A percentile compares a stretch with the other conserved stretches of the same genome.
These are phyloP conservation scores for Penicillium verrucosum DNA, from an alignment of 2,329 filamentous ascomycete genomes.

Conservation along the genomic window DNA sequence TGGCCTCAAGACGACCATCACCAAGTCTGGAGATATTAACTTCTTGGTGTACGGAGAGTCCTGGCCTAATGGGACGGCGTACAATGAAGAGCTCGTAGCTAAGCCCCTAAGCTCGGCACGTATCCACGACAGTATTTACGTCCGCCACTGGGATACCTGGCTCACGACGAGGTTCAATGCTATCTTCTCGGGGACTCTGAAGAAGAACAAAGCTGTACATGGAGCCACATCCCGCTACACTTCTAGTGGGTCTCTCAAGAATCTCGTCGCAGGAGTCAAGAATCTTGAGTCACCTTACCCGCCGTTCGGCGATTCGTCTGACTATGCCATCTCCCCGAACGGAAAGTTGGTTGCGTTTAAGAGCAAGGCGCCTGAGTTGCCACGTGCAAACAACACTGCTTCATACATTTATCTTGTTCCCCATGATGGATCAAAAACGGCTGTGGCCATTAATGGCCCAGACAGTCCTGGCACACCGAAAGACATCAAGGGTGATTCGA, in stretches of 20 bases:
- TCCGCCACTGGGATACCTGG: slow-evolving; percentile 81
- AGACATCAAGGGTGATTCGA: slow-evolving; percentile 55
- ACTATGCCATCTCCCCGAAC: slow-evolving; percentile 64
- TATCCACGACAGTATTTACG: slow-evolving; percentile 72
- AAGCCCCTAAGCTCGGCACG: slow-evolving; percentile 63
- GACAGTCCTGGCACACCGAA: slow-evolving; percentile 41
- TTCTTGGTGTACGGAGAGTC: slow-evolving; percentile 59
- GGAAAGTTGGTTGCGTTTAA: slow-evolving; percentile 42
- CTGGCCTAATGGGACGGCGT: slow-evolving; percentile 65
- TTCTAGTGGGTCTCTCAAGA: slow-evolving; percentile 56
- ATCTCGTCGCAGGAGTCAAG: slow-evolving; percentile 39
- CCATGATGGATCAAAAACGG: slow-evolving; percentile 58
- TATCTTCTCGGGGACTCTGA: slow-evolving; percentile 68
- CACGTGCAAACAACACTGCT: slow-evolving; percentile 65
- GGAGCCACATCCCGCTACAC: slow-evolving; percentile 34
- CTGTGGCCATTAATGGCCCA: slow-evolving; percentile 43
- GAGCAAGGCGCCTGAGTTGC: slow-evolving; percentile 44
- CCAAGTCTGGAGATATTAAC: slow-evolving; percentile 47
- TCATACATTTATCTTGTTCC: slow-evolving; percentile 74
- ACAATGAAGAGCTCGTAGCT: slow-evolving; percentile 60
- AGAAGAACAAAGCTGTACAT: slow-evolving; percentile 32
- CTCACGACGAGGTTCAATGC: slow-evolving; percentile 65
- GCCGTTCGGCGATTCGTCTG: slow-evolving; percentile 74
- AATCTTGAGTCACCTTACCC: slow-evolving; percentile 46
- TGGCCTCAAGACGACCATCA: slow-evolving; percentile 39